Base-by-base conservation (phyloP, 371 early-diverging fungal species). In the Parasitella parasitica region DNA sequence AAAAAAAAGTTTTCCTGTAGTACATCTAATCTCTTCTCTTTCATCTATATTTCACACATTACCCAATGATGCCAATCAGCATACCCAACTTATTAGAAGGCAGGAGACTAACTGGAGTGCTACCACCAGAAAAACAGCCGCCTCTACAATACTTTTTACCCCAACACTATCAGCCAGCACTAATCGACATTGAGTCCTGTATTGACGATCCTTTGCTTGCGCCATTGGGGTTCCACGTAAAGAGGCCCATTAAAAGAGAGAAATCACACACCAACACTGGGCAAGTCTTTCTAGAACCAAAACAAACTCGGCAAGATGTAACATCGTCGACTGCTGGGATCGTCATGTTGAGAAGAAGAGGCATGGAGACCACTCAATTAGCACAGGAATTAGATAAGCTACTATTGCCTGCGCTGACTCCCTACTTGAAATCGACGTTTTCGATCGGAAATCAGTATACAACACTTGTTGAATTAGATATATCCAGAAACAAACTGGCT, bases 151-250 rank as follows among this genome's bases (percentile, higher is more conserved):
- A 64, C 12, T 66, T 65, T 27, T 48, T 71, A 22, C 66, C 67
- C 16, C 59, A 60, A 12, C 56, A 67, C 12, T 46, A 51, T 32
- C 59, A 58, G 6, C 57, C 54, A 8, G 51, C 35, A 27, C 54
- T 82, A 20, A 57, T 78, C 49, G 86, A 86, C 69, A 86, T 86
- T 65, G 86, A 86, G 38, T 70, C 84, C 7, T 86, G 86, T 66
- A 83, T 86, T 49, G 86, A 86, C 58, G 68, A 84, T 57, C 86
- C 86, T 1, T 55, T 69, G 28, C 70, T 85, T n/a, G 86, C 86
- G 7, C 86, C 86, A 8, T 61, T 86, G 6, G 86, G 86, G 5
- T 66, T 64, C 22, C 86, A 86, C 61, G 79, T 85, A 6, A 55
- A 50, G 61, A 58, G 30, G 6, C 20, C 5, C 26, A 22, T 9